Conservation (phyloP, 495 filamentous ascomycete species). For the Cenococcum geophilum region DNA sequence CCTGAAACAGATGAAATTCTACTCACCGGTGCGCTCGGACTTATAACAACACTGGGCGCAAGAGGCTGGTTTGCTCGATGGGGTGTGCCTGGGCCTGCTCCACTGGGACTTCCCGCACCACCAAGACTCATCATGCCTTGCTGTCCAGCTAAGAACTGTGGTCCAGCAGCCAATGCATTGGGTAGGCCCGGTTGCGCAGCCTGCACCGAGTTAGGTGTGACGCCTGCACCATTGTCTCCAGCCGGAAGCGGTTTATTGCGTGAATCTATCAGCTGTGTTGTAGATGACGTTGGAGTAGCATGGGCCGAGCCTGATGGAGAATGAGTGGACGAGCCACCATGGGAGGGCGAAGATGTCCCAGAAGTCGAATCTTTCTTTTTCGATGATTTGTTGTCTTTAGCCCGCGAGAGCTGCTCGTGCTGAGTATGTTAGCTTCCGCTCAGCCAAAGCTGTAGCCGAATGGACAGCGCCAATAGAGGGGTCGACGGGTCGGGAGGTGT, state of each 20-base stretch:
- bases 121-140: constrained; percentile 35
- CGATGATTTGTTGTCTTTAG: constrained; percentile 83
- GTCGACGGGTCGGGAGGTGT: constrained; percentile 25
- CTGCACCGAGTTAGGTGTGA: constrained; percentile 39
- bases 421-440: constrained; percentile 38
- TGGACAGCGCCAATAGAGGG: not conserved
- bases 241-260: constrained; percentile 74
- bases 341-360: constrained; percentile 70
- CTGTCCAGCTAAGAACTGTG: constrained; percentile 36
- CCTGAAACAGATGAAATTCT: not conserved
- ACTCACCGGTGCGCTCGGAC: constrained; percentile 89
- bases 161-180: constrained; percentile 36
- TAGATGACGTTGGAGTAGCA: constrained; percentile 60
- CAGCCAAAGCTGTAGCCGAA: not conserved
- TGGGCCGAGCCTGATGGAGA: constrained; percentile 58
- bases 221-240: constrained; percentile 55
- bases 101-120: constrained; percentile 47
- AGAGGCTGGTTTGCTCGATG: constrained; percentile 45
- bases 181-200: constrained; percentile 41
- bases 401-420: constrained; percentile 89
- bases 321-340: constrained; percentile 49
- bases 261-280: constrained; percentile 75
- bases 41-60: constrained; percentile 89
- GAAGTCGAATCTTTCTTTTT: constrained; percentile 85
- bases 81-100: constrained; percentile 52